Base-by-base conservation (phyloP, 208 protist species). In the Trypanosoma platydactyli region DNA sequence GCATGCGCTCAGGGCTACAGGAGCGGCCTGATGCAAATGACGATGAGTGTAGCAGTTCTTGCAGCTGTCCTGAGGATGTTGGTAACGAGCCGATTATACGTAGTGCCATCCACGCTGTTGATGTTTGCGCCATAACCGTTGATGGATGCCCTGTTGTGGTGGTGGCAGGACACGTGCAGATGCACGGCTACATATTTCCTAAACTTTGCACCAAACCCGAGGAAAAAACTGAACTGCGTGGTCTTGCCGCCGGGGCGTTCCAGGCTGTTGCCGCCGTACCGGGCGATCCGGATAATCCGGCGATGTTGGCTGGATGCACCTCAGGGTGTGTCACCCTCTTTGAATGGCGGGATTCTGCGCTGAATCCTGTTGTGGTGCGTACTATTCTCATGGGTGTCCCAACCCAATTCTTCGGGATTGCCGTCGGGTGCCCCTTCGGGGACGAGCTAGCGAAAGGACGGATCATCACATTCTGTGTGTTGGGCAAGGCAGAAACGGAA, bases 311-410 rank as follows among this genome's bases (percentile, higher is more conserved):
- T 50, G 66, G 66, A 25, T 72, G 56, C 42, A 72, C 41, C 1
- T 27, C 64, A 0, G 66, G 56, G 22, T 60, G 41, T 25, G 20
- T 72, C 59, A 30, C 35, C 16, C 15, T 72, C 0, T 72, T 72
- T 51, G 66, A 72, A 40, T 72, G 56, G 48, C 1, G 9, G 18
- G 50, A 30, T 20, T n/a, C 22, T 33, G 33, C 25, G 15, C n/a
- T 27, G 24, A 41, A 7, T 53, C 66, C 66, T 44, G n/a, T 52
- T 44, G 38, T 38, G 51, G 16, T 64, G 38, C 57, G 66, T 9
- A 46, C 46, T 42, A 57, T 72, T 65, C 20, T 72, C 33, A 72
- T 60, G 40, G 66, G 58, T 5, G 27, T 57, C 9, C 53, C 50
- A 33, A 65, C 56, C 1, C 66, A 57, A 25, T 72, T 65, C 15